Base-by-base conservation (phyloP, 176 grass and related monocot species). In the Triticum monococcum region DNA sequence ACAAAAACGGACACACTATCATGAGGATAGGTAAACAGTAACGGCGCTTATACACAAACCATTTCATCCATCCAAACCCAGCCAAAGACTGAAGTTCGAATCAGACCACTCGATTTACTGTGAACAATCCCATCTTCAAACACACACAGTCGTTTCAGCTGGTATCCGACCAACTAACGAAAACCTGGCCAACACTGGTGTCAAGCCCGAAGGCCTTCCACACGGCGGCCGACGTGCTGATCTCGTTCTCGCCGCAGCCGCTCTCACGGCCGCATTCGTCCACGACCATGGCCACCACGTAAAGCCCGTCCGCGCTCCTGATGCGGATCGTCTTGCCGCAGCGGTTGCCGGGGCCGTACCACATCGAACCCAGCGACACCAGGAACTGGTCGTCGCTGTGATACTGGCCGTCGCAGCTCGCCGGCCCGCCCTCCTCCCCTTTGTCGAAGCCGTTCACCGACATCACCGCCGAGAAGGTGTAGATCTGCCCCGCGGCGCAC, bases 151-250 rank as follows among this genome's bases (percentile, higher is more conserved):
- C 7, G 38, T 40, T 46, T 46, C 43, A 46, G 18, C 59, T 75
- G 3, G 38, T 69, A 45, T 90, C 89, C 48, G 89, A 88, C 89
- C 86, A 85, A 1, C 67, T 85, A 37, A 91, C 48, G 22, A 0
- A 57, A 0, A 37, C 73, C 75, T 59, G 52, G 45, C 85, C 89
- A 31, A 52, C 18, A 64, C 50, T 4, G n/a, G 86, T 72, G 81
- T 91, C 33, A 5, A 46, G 43, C 10, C 2, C 38, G 38, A 40
- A 40, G 38, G 8, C 38, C 30, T 63, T 48, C 90, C 90, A 91
- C 10, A 91, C 89, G 5, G 86, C 89, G 0, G 43, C 38, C 5
- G 89, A 85, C 22, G 86, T 64, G 71, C 88, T 86, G 3, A 88
- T 86, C 71, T 88, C 65, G 30, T 88, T 82, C 77, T 81, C 4